Evolutionary conservation across 768 basidiomycete genomes (phyloP).

Genomic region (Trametes coccinea): DNA sequence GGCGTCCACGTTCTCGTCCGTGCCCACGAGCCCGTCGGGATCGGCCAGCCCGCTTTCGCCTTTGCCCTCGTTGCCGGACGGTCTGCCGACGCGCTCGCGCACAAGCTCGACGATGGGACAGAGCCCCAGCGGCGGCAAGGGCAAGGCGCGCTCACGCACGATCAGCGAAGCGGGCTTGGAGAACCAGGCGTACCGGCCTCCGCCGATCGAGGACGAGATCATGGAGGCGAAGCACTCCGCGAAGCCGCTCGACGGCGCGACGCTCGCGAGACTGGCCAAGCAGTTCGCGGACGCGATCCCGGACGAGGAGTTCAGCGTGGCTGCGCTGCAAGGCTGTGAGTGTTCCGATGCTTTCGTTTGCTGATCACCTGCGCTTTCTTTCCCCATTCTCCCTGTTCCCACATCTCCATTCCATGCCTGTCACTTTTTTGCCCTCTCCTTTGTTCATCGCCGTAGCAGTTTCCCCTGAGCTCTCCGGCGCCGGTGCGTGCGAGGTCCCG

Average conservation of each 20-base stretch:
- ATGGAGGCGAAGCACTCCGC: conserved; percentile 59
- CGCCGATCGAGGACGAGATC: conserved; percentile 62
- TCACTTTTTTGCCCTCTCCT: conserved; percentile 19
- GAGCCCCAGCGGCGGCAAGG: neutral
- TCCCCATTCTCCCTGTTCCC: conserved; percentile 8
- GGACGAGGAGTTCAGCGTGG: conserved; percentile 85
- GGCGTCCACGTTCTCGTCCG: conserved; percentile 48
- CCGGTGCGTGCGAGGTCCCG: conserved; percentile 26
- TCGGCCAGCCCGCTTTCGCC: conserved; percentile 33
- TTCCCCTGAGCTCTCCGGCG: neutral
- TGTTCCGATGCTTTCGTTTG: conserved; percentile 28
- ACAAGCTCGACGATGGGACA: conserved; percentile 9
- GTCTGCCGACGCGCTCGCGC: conserved; percentile 15
- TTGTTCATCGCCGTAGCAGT: conserved; percentile 13
- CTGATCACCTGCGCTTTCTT: conserved; percentile 21
- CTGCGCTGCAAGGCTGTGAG: conserved; percentile 89
- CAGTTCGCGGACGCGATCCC: conserved; percentile 80
- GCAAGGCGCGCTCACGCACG: conserved; percentile 21
- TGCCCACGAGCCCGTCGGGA: conserved; percentile 36
- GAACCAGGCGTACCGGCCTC: conserved; percentile 54
- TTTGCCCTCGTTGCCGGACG: conserved; percentile 19
- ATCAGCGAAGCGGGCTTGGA: conserved; percentile 24
- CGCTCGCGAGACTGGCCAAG: conserved; percentile 69
- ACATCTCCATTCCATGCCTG: neutral
- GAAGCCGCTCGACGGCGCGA: conserved; percentile 63